These are phyloP conservation scores for Schizophyllum amplum DNA, from an alignment of 1,284 basidiomycete species.

Conservation along the genomic window DNA sequence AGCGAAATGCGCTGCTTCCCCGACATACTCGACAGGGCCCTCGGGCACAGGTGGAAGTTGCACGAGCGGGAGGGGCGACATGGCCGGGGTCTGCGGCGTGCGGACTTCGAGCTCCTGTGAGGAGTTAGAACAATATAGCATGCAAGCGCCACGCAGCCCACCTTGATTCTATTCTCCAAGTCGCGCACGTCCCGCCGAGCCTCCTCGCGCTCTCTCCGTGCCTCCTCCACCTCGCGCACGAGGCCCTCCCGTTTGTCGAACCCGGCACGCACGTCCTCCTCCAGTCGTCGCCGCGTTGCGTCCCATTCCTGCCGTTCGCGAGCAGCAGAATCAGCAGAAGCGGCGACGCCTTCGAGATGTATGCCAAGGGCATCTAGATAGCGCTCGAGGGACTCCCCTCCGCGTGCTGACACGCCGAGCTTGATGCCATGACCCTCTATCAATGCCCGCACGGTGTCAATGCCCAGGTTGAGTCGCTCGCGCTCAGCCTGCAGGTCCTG, in stretches of 20 bases:
- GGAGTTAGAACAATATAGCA: conserved; percentile 1
- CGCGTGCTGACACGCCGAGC: conserved; percentile 13
- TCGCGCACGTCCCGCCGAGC: conserved; percentile 36
- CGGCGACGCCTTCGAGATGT: conserved; percentile 48
- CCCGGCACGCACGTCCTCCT: conserved; percentile 39
- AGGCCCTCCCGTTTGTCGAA: conserved; percentile 27
- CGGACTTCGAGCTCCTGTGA: conserved; percentile 9
- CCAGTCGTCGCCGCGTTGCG: conserved; percentile 24
- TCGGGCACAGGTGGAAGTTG: conserved; percentile 10
- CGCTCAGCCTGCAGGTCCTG: neutral
- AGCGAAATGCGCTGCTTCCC: conserved; percentile 52
- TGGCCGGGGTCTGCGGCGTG: conserved; percentile 7
- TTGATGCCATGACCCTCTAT: conserved; percentile 47
- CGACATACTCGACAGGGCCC: conserved; percentile 29
- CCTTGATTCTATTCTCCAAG: conserved; percentile 38
- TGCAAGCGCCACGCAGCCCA: conserved; percentile 17
- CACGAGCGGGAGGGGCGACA: conserved; percentile 5
- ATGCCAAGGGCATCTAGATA: conserved; percentile 41
- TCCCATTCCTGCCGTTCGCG: conserved; percentile 26
- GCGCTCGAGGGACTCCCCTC: conserved; percentile 32
- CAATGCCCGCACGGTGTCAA: conserved; percentile 37
- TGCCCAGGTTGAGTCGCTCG: conserved; percentile 31
- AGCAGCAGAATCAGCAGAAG: conserved; percentile 11
- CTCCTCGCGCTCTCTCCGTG: conserved; percentile 46
- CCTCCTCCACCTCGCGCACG: conserved; percentile 46